Percentiles rank a stretch among this genome's conserved stretches.
These are phyloP conservation scores for Mucor plumbeus DNA, from an alignment of 371 early-diverging fungal species.

Conservation along the genomic window DNA sequence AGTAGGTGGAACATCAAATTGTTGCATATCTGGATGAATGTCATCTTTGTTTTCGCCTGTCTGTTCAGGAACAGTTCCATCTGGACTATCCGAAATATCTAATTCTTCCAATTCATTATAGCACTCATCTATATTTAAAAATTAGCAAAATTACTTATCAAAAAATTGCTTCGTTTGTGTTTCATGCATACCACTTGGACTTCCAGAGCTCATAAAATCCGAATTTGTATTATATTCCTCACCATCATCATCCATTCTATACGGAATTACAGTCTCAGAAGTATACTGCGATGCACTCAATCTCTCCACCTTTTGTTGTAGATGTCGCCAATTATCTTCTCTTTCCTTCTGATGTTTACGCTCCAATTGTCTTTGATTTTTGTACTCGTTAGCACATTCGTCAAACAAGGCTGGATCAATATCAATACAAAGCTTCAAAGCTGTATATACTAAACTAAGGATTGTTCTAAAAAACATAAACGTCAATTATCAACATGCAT, in stretches of 20 bases:
- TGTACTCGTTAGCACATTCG: slow-evolving; percentile 84
- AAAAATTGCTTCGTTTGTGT: neutral
- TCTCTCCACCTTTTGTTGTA: slow-evolving; percentile 35
- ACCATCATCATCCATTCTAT: neutral
- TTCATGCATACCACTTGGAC: neutral
- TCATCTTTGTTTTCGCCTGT: slow-evolving; percentile 38
- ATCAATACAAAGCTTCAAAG: slow-evolving; percentile 93
- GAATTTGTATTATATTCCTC: slow-evolving; percentile 14
- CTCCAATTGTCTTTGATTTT: slow-evolving; percentile 80
- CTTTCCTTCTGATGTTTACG: slow-evolving; percentile 80
- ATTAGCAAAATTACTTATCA: neutral
- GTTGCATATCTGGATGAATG: slow-evolving; percentile 52
- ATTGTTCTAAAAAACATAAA: slow-evolving; percentile 64
- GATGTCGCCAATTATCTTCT: slow-evolving; percentile 76
- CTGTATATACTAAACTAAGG: slow-evolving; percentile 93
- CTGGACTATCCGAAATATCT: slow-evolving; percentile 20
- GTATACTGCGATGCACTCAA: slow-evolving; percentile 2
- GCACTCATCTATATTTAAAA: neutral
- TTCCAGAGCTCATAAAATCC: neutral
- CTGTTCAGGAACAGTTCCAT: slow-evolving; percentile 26
- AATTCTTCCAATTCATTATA: slow-evolving; percentile 23
- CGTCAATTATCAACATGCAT: neutral
- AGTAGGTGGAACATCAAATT: slow-evolving; percentile 67
- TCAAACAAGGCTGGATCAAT: slow-evolving; percentile 93
- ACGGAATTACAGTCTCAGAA: neutral